These are phyloP conservation scores for Oryza longistaminata DNA, from an alignment of 176 grass and related monocot genomes.

Conservation along the genomic window DNA sequence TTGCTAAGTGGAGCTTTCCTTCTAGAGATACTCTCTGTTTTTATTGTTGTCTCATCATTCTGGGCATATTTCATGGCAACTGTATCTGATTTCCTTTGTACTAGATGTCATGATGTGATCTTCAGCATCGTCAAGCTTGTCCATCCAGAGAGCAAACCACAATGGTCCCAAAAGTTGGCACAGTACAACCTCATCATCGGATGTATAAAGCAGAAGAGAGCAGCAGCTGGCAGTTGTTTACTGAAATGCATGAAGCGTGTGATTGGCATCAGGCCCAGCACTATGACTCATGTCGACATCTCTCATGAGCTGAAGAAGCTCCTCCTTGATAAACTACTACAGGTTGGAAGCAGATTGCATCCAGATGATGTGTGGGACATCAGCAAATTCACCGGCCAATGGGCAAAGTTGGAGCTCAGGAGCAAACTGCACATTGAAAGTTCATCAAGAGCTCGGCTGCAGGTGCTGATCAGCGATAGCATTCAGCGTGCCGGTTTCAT, in stretches of 20 bases:
- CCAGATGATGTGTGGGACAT: background rate
- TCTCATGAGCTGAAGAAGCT: background rate
- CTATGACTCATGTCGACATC: background rate
- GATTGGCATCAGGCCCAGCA: background rate
- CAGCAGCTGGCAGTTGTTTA: background rate
- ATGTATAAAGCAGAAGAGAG: background rate
- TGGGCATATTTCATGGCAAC: background rate
- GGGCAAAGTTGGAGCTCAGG: background rate
- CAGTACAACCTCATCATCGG: background rate
- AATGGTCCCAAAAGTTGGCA: background rate
- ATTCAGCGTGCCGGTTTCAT: slow-evolving; percentile 30
- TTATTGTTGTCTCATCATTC: slow-evolving; percentile 33
- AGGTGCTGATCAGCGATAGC: background rate
- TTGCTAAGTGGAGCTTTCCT: slow-evolving; percentile 20
- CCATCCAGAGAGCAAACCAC: background rate
- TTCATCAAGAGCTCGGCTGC: background rate
- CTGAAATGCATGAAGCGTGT: background rate
- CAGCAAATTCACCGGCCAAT: slow-evolving; percentile 29
- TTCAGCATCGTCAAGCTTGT: background rate
- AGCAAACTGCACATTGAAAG: background rate
- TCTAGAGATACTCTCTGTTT: slow-evolving; percentile 12
- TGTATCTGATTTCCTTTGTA: no score
- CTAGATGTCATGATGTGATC: background rate
- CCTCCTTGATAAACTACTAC: slow-evolving; percentile 21
- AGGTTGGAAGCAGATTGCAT: background rate